A percentile compares a stretch with the other conserved stretches of the same genome.
phyloP scores from a whole-genome alignment of 1,284 basidiomycete species.

The Athelia psychrophila region DNA sequence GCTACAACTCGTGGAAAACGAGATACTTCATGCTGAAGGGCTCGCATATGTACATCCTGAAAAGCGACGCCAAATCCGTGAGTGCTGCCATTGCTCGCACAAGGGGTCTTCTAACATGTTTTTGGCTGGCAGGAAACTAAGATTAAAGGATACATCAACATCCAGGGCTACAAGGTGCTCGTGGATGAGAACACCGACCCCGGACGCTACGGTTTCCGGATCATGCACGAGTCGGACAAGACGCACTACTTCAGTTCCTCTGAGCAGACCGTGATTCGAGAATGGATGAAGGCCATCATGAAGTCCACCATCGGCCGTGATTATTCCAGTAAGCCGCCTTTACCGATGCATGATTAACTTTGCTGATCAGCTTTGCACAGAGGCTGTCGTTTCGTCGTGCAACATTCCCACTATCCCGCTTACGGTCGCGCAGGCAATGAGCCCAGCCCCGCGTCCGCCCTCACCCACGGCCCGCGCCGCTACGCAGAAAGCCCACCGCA shows the following conservation, averaged over 20 bases:
- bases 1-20: constrained; percentile 92
- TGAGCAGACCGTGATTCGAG: constrained; percentile 80
- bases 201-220: constrained; percentile 93
- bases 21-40: constrained; percentile 96
- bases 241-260: constrained; percentile 91
- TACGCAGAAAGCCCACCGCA: constrained; percentile 83
- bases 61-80: constrained; percentile 67
- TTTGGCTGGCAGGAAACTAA: constrained; percentile 91
- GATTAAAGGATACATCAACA: constrained; percentile 95
- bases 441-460: constrained; percentile 91
- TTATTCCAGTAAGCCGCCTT: constrained; percentile 68
- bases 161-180: constrained; percentile 90
- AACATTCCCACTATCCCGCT: constrained; percentile 97
- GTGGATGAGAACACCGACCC: constrained; percentile 92
- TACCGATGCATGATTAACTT: not conserved
- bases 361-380: constrained; percentile 35
- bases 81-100: constrained; percentile 25
- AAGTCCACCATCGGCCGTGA: constrained; percentile 96
- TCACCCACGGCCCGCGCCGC: constrained; percentile 87
- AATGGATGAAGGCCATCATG: constrained; percentile 99
- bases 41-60: constrained; percentile 83
- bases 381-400: constrained; percentile 93
- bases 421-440: constrained; percentile 93
- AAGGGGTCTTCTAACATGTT: constrained; percentile 1
- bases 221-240: constrained; percentile 88